Conservation (phyloP, 2,329 filamentous ascomycete genomes). For the Metarhizium anisopliae region DNA sequence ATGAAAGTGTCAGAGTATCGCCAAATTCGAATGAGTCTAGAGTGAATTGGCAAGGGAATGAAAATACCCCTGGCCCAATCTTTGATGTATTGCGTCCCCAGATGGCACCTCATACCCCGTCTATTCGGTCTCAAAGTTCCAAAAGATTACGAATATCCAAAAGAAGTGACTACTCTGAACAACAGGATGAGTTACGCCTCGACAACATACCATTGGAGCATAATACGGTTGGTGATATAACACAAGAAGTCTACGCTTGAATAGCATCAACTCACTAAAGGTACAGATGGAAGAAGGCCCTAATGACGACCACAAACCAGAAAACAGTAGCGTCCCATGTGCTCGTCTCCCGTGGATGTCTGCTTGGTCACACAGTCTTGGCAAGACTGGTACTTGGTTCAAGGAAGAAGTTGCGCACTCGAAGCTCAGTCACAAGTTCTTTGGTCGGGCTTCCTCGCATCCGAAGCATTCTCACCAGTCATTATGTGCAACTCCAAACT, state of each 20-base stretch:
- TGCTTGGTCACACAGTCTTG: conserved; percentile 11
- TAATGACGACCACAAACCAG: background rate
- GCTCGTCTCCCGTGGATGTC: conserved; percentile 9
- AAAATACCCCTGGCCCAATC: background rate
- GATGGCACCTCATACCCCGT: background rate
- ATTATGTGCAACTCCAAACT: conserved; percentile 27
- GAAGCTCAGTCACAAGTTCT: conserved; percentile 26
- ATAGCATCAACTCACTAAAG: background rate
- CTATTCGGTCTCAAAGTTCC: background rate
- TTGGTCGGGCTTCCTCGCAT: conserved; percentile 31
- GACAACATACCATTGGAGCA: background rate
- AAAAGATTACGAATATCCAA: background rate
- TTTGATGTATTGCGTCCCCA: background rate
- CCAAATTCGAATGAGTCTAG: background rate
- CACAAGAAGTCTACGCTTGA: background rate
- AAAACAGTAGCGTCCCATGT: background rate
- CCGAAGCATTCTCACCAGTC: conserved; percentile 29
- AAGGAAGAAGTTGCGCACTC: conserved; percentile 21
- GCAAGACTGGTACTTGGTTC: conserved; percentile 18
- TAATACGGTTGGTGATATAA: background rate
- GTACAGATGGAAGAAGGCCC: background rate
- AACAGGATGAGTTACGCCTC: background rate
- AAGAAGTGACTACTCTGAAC: background rate
- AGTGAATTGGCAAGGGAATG: background rate
- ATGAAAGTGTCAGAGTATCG: conserved; percentile 7